phyloP scores from a whole-genome alignment of 2,329 filamentous ascomycete genomes.

The Colletotrichum limetticola region DNA sequence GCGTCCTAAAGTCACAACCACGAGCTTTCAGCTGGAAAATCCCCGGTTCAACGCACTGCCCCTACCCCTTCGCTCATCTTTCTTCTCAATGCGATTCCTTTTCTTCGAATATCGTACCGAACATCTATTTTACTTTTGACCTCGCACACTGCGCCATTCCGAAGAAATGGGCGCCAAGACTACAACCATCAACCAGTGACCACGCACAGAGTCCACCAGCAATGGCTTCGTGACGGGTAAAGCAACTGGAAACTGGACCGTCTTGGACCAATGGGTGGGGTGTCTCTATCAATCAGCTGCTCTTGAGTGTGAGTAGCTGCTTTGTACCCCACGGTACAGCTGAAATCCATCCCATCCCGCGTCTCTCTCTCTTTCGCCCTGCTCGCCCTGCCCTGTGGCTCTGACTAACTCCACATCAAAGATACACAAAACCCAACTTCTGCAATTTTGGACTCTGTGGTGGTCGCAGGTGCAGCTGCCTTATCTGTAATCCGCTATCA shows the following conservation, averaged over 20 bases:
- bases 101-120: not conserved
- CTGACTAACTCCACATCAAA: not conserved
- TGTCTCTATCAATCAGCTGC: not conserved
- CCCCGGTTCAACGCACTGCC: not conserved
- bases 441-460: not conserved
- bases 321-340: not conserved
- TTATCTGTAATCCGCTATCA: not conserved
- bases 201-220: not conserved
- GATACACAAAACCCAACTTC: constrained; percentile 1
- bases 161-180: not conserved
- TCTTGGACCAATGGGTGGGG: not conserved
- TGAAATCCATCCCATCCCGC: not conserved
- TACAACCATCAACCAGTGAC: not conserved
- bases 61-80: not conserved
- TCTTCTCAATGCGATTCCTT: not conserved
- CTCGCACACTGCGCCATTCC: not conserved
- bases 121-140: not conserved
- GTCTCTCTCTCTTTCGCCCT: not conserved
- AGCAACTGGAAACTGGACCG: not conserved
- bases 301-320: not conserved
- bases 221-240: too few relatives aligned
- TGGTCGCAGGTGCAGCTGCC: too few relatives aligned
- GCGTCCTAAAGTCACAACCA: not conserved
- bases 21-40: not conserved
- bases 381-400: not conserved